Evolutionary conservation across 345 rosid species (phyloP), one percentile per base, ranked within the genome.

Genomic region (Turritis glabra): DNA sequence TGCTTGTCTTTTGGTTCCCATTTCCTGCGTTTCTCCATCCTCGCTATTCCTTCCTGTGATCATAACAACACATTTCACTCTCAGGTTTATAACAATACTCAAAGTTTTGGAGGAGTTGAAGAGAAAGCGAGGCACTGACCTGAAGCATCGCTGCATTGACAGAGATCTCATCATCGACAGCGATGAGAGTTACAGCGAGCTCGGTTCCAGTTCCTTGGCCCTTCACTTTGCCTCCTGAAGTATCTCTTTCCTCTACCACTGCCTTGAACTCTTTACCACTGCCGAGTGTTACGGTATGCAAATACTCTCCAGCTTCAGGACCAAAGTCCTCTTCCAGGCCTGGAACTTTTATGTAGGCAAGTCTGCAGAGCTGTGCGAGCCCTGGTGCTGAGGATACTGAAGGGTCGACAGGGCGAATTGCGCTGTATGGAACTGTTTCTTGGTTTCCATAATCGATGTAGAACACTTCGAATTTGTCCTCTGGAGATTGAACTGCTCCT

Each of bases 381-480:
- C 88, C 88, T 41, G 98, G 84, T n/a, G 91, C 79, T 3, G 85
- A 77, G 8, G 97, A 80, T 37, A 96, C 84, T 25, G 98, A 86
- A 41, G 90, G 79, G 15, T 92, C 99, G 40, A 88, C 64, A 27
- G 96, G 98, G 14, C 98, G 84, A 52, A 96, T 70, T 29, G 81
- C 84, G 63, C 87, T 83, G 82, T 87, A 92, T 7, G 83, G 77
- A 81, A 95, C 94, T 67, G 72, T 84, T 80, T 95, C 99, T 79
- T 95, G 96, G 81, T 95, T 95, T 29, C 99, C 98, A 41, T 90
- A 95, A 79, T 95, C 98, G 18, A 95, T 80, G 76, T 95, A 95
- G 83, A 95, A 95, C 69, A 95, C 99, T 82, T 92, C 97, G 66
- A 95, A 95, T 72, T 81, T 89, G 43, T 92, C 97, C 8, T 85